Evolutionary conservation across 2,329 filamentous ascomycete genomes (phyloP).

Genomic region (Trichoderma afroharzianum): DNA sequence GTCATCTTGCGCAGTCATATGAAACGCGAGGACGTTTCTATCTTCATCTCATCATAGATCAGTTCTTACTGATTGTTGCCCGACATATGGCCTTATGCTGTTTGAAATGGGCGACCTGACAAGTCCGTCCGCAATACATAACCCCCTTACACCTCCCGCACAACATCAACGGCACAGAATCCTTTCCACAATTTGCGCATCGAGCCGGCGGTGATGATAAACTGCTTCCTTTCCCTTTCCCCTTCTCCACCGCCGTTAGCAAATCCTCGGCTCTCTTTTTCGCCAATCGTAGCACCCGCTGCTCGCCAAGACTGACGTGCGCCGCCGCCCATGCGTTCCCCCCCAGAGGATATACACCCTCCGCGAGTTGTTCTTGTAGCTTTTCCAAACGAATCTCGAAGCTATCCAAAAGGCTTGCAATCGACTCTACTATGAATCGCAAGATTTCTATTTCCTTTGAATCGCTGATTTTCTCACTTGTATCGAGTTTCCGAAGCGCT

Average conservation of each 20-base stretch:
- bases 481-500: conserved; percentile 24
- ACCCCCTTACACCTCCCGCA: conserved; percentile 20
- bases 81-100: conserved; percentile 19
- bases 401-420: conserved; percentile 27
- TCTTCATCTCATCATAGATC: neutral
- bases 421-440: conserved; percentile 32
- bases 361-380: conserved; percentile 30
- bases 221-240: neutral
- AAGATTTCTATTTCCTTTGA: conserved; percentile 32
- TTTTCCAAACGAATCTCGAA: conserved; percentile 31
- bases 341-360: conserved; percentile 29
- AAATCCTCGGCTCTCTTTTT: conserved; percentile 31
- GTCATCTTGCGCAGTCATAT: neutral
- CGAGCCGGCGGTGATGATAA: neutral
- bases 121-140: conserved; percentile 17
- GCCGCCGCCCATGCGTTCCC: conserved; percentile 36
- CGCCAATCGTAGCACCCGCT: conserved; percentile 32
- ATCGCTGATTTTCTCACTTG: conserved; percentile 28
- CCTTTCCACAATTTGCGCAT: conserved; percentile 19
- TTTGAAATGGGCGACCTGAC: conserved; percentile 19
- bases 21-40: neutral
- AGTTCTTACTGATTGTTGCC: neutral
- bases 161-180: conserved; percentile 16
- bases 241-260: conserved; percentile 20
- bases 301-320: conserved; percentile 29